Evolutionary conservation across 495 filamentous ascomycete genomes (phyloP).

Genomic region (Ramalina intermedia): DNA sequence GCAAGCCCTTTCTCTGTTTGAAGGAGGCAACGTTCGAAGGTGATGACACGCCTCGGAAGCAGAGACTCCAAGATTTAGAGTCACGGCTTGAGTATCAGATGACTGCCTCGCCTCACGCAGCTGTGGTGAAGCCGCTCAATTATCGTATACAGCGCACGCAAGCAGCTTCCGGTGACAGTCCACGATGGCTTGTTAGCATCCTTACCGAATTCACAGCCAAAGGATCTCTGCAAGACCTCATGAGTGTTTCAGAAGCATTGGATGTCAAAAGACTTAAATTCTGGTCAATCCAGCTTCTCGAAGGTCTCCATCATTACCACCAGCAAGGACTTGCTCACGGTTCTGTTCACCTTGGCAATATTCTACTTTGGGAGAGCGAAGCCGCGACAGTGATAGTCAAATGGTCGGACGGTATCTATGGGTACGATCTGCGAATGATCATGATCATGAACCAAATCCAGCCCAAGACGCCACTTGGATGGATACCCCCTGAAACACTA

Average conservation of each 20-base stretch:
- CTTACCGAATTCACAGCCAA: slow-evolving; percentile 68
- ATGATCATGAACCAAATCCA: slow-evolving; percentile 35
- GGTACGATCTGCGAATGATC: slow-evolving; percentile 45
- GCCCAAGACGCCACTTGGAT: slow-evolving; percentile 25
- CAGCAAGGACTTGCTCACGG: slow-evolving; percentile 68
- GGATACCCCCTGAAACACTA: slow-evolving; percentile 69
- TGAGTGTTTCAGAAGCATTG: slow-evolving; percentile 63
- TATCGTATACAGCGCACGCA: slow-evolving; percentile 52
- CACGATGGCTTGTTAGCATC: slow-evolving; percentile 51
- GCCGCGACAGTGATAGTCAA: slow-evolving; percentile 44
- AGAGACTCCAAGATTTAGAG: slow-evolving; percentile 50
- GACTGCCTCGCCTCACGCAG: slow-evolving; percentile 52
- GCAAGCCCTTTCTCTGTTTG: slow-evolving; percentile 47
- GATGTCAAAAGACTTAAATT: slow-evolving; percentile 57
- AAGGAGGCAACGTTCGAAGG: slow-evolving; percentile 50
- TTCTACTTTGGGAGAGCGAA: slow-evolving; percentile 50
- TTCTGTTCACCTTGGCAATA: slow-evolving; percentile 58
- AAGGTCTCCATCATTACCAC: slow-evolving; percentile 77
- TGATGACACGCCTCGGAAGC: slow-evolving; percentile 45
- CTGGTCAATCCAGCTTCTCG: slow-evolving; percentile 83
- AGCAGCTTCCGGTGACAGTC: slow-evolving; percentile 6
- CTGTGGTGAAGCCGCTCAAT: slow-evolving; percentile 61
- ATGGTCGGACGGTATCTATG: slow-evolving; percentile 54
- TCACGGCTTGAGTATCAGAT: slow-evolving; percentile 55
- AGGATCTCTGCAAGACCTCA: slow-evolving; percentile 66